phyloP scores from a whole-genome alignment of 345 rosid genomes.

The Salix viminalis region DNA sequence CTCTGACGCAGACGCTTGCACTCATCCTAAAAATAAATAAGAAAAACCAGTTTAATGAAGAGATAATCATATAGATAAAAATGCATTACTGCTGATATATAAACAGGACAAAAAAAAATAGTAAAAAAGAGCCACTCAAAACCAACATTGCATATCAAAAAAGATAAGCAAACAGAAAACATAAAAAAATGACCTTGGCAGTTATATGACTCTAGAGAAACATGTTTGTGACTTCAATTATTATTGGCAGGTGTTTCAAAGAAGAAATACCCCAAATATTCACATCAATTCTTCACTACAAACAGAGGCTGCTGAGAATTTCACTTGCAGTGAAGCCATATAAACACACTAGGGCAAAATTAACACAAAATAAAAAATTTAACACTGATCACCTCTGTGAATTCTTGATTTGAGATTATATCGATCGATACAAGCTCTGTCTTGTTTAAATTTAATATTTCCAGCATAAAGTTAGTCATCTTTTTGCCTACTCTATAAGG shows the following conservation, averaged over 20 bases:
- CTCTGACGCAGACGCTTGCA: conserved; percentile 96
- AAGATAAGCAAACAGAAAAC: background rate
- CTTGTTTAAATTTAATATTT: conserved; percentile 87
- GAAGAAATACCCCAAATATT: background rate
- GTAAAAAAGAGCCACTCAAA: background rate
- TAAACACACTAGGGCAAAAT: background rate
- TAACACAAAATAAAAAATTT: background rate
- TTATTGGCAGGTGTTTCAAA: background rate
- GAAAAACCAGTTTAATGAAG: conserved; percentile 5
- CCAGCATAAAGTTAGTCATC: conserved; percentile 64
- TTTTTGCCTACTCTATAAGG: conserved; percentile 90
- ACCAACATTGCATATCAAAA: background rate
- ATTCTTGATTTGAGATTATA: conserved; percentile 95
- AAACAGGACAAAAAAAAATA: background rate
- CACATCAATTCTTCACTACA: background rate
- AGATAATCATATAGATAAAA: background rate
- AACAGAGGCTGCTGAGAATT: background rate
- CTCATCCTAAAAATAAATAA: conserved; percentile 68
- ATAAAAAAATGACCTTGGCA: background rate
- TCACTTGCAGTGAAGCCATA: background rate
- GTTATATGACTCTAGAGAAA: background rate
- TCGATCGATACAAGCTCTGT: conserved; percentile 82
- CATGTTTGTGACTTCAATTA: background rate
- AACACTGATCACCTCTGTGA: conserved; percentile 69
- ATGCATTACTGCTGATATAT: background rate